Evolutionary conservation across 2,329 filamentous ascomycete genomes (phyloP), one percentile per base, ranked within the genome.

Genomic region (Botryosphaeria dothidea): DNA sequence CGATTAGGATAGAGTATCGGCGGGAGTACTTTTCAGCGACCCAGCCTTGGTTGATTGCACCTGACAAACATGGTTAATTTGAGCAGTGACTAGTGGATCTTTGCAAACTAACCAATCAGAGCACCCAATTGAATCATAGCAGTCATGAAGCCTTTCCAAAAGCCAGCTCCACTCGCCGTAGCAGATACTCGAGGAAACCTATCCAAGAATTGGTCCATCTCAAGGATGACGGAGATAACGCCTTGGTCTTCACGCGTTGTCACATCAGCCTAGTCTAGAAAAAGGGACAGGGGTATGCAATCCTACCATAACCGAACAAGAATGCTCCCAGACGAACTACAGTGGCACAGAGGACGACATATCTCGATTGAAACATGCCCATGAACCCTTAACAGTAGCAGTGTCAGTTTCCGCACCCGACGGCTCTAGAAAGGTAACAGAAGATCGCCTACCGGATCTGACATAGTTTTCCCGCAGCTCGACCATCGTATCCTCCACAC

Each of bases 111-210:
- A 52, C 75, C 74, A n/a, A 77, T 70, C 49, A 84, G 72, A 13
- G 83, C 83, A n/a, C 84, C 83, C 23, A 85, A 68, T 66, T 85
- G 82, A 58, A 85, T 81, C 82, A 85, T 85, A 6, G 83, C 83
- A 8, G 83, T 85, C 75, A 85, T 73, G 3, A 80, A 68, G 17
- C 78, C 78, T 65, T 79, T 80, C 73, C 74, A 78, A 67, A 80
- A 80, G 2, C 80, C 80, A 2, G 78, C 76, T 0, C 81, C 81
- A 5, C 77, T 70, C 9, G 78, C 75, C 6, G 72, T 72, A 21
- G 76, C 74, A 0, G 78, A 76, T 3, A 83, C 77, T 17, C 77
- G 74, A 11, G 80, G 75, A 60, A 84, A 84, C 0, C 74, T 74
- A 0, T 74, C 72, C 1, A 83, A 71, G 65, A 85, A 84, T 62